Conservation (phyloP, 179 eudicot genomes). For the Beta lomatogona region DNA sequence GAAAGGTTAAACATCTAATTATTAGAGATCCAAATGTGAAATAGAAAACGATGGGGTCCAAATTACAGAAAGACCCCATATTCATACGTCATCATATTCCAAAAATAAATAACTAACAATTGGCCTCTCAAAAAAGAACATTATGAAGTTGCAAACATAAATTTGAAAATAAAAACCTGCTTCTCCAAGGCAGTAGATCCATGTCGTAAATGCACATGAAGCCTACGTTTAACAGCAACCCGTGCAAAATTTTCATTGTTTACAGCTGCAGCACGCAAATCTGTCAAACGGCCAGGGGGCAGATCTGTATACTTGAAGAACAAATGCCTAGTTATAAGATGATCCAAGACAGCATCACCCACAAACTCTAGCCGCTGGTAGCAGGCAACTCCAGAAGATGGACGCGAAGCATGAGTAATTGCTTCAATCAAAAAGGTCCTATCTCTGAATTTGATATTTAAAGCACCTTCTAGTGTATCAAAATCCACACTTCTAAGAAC, state of each 20-base stretch:
- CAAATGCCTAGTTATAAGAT: constrained; percentile 89
- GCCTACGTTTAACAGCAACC: constrained; percentile 87
- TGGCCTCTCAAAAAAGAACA: no score
- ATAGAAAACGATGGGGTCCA: no score
- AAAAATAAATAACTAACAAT: no score
- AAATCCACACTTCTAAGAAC: constrained; percentile 78
- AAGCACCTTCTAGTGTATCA: constrained; percentile 67
- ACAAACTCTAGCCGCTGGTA: constrained; percentile 97
- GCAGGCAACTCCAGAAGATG: constrained; percentile 98
- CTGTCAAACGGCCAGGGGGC: constrained; percentile 98
- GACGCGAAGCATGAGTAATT: constrained; percentile 98
- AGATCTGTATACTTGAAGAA: constrained; percentile 92
- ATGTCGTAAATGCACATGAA: constrained; percentile 90
- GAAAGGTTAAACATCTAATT: no score
- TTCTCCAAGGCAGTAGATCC: constrained; percentile 97
- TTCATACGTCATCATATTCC: no score
- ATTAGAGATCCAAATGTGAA: no score
- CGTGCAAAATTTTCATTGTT: constrained; percentile 99
- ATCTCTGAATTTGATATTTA: constrained; percentile 61
- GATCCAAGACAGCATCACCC: constrained; percentile 98
- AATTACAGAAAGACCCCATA: no score
- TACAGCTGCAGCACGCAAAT: constrained; percentile 99
- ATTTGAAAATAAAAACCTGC: constrained; percentile 52
- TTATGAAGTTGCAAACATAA: background rate
- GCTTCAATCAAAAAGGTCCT: constrained; percentile 82